Percentiles rank a stretch among this genome's conserved stretches.
Evolutionary conservation across 2,329 filamentous ascomycete genomes (phyloP).

Genomic region (Xylariaceae sp.): DNA sequence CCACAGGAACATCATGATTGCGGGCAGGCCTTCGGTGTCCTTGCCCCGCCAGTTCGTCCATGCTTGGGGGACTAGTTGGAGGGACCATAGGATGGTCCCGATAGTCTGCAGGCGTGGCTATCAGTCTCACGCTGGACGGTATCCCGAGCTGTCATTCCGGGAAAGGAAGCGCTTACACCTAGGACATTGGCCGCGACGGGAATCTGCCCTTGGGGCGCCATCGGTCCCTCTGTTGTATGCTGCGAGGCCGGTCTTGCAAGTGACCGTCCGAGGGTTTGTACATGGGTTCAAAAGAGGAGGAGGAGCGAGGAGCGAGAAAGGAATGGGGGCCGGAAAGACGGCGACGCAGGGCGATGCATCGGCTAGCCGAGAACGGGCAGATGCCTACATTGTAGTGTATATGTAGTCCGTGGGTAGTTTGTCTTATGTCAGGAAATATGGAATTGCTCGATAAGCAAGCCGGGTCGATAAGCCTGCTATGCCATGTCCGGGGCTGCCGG

Average conservation of each 20-base stretch:
- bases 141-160: background rate
- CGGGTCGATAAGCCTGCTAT: too few species aligned
- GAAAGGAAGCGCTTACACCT: conserved; percentile 34
- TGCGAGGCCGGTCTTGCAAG: background rate
- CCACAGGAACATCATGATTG: conserved; percentile 60
- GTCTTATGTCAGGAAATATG: too few species aligned
- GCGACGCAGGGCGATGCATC: too few species aligned
- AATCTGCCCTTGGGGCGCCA: conserved; percentile 31
- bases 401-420: too few species aligned
- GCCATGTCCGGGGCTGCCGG: too few species aligned
- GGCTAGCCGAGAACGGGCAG: too few species aligned
- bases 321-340: too few species aligned
- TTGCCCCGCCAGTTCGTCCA: conserved; percentile 60
- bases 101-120: conserved; percentile 25
- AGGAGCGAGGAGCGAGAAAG: background rate
- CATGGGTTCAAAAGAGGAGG: background rate
- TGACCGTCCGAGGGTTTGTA: background rate
- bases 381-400: too few species aligned
- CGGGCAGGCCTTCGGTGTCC: conserved; percentile 57
- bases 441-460: too few species aligned
- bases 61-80: conserved; percentile 44
- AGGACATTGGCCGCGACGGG: conserved; percentile 38
- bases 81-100: conserved; percentile 39
- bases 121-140: conserved; percentile 10
- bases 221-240: conserved; percentile 9